Percentiles rank a stretch among this genome's conserved stretches.
phyloP scores from a whole-genome alignment of 1,284 basidiomycete species.

The Ustilago cynodontis region DNA sequence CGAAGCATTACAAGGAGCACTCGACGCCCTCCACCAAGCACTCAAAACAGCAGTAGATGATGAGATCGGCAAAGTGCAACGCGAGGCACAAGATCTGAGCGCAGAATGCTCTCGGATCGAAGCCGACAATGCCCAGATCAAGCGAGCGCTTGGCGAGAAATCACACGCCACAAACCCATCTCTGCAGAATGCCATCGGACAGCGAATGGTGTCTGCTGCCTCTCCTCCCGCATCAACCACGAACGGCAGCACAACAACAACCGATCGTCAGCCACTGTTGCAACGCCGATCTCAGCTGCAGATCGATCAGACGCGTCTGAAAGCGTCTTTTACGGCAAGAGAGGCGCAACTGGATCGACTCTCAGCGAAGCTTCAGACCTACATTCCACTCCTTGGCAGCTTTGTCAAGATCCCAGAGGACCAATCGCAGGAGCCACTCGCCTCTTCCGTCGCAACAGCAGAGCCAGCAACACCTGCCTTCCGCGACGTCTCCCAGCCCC shows the following conservation, averaged over 20 bases:
- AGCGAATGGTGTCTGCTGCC: conserved; percentile 48
- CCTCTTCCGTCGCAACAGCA: not conserved
- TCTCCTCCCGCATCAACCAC: conserved; percentile 17
- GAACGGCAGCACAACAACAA: not conserved
- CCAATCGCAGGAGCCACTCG: conserved; percentile 7
- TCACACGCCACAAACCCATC: conserved; percentile 30
- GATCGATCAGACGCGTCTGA: conserved; percentile 42
- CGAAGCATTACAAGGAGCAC: conserved; percentile 54
- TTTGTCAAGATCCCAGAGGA: conserved; percentile 43
- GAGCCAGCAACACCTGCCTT: conserved; percentile 8
- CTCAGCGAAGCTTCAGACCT: conserved; percentile 36
- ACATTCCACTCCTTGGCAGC: conserved; percentile 45
- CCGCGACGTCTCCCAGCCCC: conserved; percentile 47
- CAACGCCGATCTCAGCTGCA: conserved; percentile 40
- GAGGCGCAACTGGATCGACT: conserved; percentile 48
- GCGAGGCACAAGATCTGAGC: conserved; percentile 53
- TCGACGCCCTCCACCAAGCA: conserved; percentile 59
- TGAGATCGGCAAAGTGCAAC: conserved; percentile 59
- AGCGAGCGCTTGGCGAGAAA: conserved; percentile 38
- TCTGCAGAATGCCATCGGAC: conserved; percentile 45
- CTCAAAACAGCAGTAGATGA: conserved; percentile 62
- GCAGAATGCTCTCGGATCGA: conserved; percentile 46
- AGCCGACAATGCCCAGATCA: conserved; percentile 31
- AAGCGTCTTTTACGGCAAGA: conserved; percentile 33
- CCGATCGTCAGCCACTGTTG: conserved; percentile 41